These are phyloP conservation scores for Oryza longistaminata DNA, from an alignment of 176 grass and related monocot species.

Conservation along the genomic window DNA sequence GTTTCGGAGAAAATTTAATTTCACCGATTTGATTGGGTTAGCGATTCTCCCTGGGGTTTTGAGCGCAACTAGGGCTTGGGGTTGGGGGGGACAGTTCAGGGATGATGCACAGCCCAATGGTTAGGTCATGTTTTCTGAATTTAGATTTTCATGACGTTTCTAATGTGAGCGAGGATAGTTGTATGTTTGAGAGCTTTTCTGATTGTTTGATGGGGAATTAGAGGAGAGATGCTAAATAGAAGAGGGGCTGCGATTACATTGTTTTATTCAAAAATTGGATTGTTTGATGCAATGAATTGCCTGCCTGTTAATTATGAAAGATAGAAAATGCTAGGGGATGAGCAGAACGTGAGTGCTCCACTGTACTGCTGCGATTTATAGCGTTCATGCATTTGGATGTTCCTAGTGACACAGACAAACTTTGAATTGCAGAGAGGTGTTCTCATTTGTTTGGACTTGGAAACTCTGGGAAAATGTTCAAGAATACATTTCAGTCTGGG, in stretches of 20 bases:
- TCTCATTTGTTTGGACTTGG: slow-evolving; percentile 19
- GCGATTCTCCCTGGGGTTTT: not conserved
- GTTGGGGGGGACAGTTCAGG: not conserved
- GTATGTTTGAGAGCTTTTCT: not conserved
- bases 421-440: not conserved
- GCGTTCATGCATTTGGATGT: not conserved
- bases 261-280: not conserved
- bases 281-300: not conserved
- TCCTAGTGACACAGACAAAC: not conserved
- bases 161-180: not conserved
- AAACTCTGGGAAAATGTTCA: slow-evolving; percentile 68
- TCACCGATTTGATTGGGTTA: not conserved
- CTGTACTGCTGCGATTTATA: not conserved
- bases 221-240: not conserved
- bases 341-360: not conserved
- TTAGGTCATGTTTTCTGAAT: not conserved
- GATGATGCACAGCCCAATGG: not conserved
- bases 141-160: not conserved
- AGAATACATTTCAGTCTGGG: slow-evolving; percentile 95
- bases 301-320: not conserved
- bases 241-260: not conserved
- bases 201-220: not conserved
- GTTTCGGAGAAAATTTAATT: not conserved
- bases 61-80: not conserved
- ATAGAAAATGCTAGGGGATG: not conserved